Percentiles rank a stretch among this genome's conserved stretches.
phyloP scores from a whole-genome alignment of 2,329 filamentous ascomycete genomes.

The Orbilia quercus region DNA sequence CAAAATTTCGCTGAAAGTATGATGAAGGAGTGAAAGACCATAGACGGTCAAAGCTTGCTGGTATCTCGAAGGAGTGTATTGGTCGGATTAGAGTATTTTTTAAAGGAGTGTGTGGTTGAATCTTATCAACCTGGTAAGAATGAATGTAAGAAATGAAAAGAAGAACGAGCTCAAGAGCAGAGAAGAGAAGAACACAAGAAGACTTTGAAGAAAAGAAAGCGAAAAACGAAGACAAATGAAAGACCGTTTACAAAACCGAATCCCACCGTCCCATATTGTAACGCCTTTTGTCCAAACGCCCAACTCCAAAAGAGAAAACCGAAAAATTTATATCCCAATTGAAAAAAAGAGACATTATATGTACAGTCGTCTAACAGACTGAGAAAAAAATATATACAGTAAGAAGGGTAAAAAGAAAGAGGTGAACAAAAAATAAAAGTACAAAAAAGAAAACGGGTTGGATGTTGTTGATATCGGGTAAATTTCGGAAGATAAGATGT shows the following conservation, averaged over 20 bases:
- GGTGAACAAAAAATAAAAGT: conserved; percentile 4
- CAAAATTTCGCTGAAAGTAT: not conserved
- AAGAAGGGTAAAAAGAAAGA: not conserved
- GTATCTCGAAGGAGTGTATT: conserved; percentile 37
- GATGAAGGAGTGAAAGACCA: conserved; percentile 17
- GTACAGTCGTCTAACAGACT: conserved; percentile 29
- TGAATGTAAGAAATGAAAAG: conserved; percentile 21
- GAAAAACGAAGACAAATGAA: conserved; percentile 16
- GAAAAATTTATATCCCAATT: conserved; percentile 8
- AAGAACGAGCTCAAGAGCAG: conserved; percentile 3
- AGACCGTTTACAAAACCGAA: conserved; percentile 23
- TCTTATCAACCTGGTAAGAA: conserved; percentile 34
- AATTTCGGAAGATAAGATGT: conserved; percentile 39
- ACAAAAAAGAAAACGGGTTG: not conserved
- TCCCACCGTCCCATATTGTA: conserved; percentile 23
- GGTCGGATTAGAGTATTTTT: conserved; percentile 19
- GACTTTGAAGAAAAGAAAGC: conserved; percentile 3
- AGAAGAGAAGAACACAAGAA: conserved; percentile 13
- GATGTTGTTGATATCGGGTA: conserved; percentile 21
- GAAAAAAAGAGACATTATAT: conserved; percentile 41
- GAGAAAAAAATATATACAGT: conserved; percentile 38
- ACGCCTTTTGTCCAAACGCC: conserved; percentile 50
- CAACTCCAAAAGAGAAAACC: conserved; percentile 26
- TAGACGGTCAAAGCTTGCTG: conserved; percentile 9
- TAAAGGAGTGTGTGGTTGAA: conserved; percentile 40